Evolutionary conservation across 2,329 filamentous ascomycete species (phyloP).

Genomic region (Piedraia hortae): DNA sequence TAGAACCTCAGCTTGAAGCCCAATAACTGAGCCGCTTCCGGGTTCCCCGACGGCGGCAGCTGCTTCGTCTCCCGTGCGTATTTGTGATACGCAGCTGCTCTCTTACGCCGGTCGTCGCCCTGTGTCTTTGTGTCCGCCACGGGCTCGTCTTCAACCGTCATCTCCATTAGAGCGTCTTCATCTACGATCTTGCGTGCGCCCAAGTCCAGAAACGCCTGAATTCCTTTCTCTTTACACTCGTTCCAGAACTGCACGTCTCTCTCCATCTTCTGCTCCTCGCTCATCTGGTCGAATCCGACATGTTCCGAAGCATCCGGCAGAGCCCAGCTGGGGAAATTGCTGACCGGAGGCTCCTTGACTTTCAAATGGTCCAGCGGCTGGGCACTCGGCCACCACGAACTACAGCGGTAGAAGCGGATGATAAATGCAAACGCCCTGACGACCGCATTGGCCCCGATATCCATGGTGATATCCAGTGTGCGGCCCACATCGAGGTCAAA

Average conservation of each 20-base stretch:
- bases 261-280: conserved; percentile 33
- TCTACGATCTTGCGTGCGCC: conserved; percentile 42
- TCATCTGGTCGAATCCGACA: no score
- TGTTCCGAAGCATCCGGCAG: conserved; percentile 36
- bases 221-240: conserved; percentile 43
- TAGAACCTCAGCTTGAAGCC: conserved; percentile 97
- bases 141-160: conserved; percentile 8
- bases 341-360: conserved; percentile 23
- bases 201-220: conserved; percentile 73
- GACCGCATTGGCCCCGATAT: conserved; percentile 79
- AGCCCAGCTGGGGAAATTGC: conserved; percentile 65
- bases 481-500: conserved; percentile 92
- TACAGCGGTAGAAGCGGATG: conserved; percentile 67
- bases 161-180: conserved; percentile 17
- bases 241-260: conserved; percentile 63
- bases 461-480: conserved; percentile 77
- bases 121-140: conserved; percentile 8
- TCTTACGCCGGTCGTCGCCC: conserved; percentile 14
- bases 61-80: conserved; percentile 67
- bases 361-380: conserved; percentile 26
- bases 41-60: conserved; percentile 60
- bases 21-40: conserved; percentile 74
- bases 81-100: conserved; percentile 30
- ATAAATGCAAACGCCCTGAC: conserved; percentile 89
- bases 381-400: conserved; percentile 82